Percentiles rank a stretch among this genome's conserved stretches.
These are phyloP conservation scores for Rhizophagus prolifer DNA, from an alignment of 192 early-diverging fungal genomes.

Conservation along the genomic window DNA sequence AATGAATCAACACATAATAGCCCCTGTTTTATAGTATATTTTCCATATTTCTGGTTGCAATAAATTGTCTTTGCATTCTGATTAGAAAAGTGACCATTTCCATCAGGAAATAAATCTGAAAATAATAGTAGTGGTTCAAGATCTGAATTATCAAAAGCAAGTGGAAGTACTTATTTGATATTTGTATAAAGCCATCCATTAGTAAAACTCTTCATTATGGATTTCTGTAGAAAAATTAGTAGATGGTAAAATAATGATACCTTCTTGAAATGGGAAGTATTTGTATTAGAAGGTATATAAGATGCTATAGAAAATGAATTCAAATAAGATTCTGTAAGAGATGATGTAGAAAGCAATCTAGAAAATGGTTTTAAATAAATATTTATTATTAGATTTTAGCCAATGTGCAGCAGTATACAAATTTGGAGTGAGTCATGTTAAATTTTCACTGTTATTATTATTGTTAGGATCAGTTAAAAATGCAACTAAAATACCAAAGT, in stretches of 20 bases:
- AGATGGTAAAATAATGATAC: background rate
- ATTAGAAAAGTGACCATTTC: background rate
- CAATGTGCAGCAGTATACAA: too few species aligned
- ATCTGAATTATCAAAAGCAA: background rate
- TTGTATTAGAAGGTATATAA: background rate
- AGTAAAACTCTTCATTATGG: conserved; percentile 14
- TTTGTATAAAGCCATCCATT: conserved; percentile 5
- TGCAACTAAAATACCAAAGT: too few species aligned
- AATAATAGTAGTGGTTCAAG: conserved; percentile 12
- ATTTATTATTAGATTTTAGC: too few species aligned
- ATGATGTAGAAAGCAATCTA: too few species aligned
- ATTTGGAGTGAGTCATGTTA: too few species aligned
- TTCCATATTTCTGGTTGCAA: background rate
- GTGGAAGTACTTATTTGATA: background rate
- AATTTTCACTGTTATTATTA: too few species aligned
- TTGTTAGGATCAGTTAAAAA: too few species aligned
- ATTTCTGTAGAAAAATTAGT: conserved; percentile 1
- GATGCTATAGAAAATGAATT: background rate
- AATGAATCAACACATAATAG: background rate
- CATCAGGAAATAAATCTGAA: conserved; percentile 6
- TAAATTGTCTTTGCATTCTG: background rate
- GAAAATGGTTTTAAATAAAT: too few species aligned
- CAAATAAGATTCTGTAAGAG: too few species aligned
- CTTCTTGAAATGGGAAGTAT: background rate
- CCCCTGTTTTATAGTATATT: background rate